Percentiles rank a stretch among this genome's conserved stretches.
Conservation (phyloP, 2,329 filamentous ascomycete genomes). For the Phaeosphaeriaceae sp. region DNA sequence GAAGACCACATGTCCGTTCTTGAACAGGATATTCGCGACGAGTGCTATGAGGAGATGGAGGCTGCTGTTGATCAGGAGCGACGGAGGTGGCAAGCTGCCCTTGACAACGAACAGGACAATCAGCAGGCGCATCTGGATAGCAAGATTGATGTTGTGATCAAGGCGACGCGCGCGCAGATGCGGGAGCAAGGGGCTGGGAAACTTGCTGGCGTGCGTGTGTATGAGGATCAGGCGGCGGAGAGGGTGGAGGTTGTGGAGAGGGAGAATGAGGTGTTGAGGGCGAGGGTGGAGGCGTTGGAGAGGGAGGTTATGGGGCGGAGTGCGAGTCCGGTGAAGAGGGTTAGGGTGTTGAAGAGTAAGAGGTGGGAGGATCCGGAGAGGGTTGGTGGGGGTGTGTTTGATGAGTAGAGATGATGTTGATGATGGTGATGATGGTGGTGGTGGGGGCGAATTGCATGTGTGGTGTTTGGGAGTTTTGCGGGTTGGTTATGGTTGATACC, state of each 20-base stretch:
- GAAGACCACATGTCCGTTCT: constrained; percentile 72
- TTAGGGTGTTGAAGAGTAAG: constrained; percentile 57
- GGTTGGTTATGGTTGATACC: no score
- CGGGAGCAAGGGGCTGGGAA: constrained; percentile 49
- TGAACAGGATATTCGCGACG: constrained; percentile 85
- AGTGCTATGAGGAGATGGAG: constrained; percentile 88
- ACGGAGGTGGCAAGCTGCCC: constrained; percentile 78
- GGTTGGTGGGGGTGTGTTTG: constrained; percentile 20
- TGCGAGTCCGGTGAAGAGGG: constrained; percentile 56
- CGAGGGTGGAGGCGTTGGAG: constrained; percentile 49
- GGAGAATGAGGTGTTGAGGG: constrained; percentile 51
- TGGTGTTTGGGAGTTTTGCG: no score
- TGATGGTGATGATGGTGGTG: not conserved
- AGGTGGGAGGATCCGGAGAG: constrained; percentile 52
- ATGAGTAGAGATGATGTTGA: constrained; percentile 22
- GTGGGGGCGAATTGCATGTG: not conserved
- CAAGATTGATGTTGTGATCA: constrained; percentile 78
- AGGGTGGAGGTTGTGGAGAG: constrained; percentile 52
- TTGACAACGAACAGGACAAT: constrained; percentile 77
- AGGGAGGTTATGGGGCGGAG: constrained; percentile 46
- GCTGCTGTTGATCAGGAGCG: constrained; percentile 75
- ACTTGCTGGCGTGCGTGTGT: constrained; percentile 41
- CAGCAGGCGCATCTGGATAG: constrained; percentile 85
- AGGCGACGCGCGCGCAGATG: constrained; percentile 55
- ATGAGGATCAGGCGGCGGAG: constrained; percentile 50